These are phyloP conservation scores for Aspergillus baeticus DNA, from an alignment of 495 filamentous ascomycete species.

Conservation along the genomic window DNA sequence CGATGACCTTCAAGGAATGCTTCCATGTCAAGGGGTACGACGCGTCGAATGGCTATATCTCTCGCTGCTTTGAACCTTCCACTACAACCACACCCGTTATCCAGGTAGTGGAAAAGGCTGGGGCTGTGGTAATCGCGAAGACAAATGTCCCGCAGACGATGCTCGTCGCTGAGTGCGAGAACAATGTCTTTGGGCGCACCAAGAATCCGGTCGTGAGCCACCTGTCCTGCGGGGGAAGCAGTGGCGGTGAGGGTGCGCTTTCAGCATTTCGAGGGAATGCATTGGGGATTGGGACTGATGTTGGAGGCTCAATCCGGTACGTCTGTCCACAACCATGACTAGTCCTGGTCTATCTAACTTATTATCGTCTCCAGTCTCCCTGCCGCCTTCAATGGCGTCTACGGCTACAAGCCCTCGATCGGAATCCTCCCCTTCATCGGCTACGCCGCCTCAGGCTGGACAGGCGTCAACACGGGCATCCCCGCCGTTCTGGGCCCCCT, in stretches of 20 bases:
- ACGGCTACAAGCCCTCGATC: slow-evolving; percentile 1
- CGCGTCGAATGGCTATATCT: neutral
- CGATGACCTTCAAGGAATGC: slow-evolving; percentile 10
- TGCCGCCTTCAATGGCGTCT: neutral
- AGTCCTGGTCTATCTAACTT: no score
- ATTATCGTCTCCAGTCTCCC: neutral
- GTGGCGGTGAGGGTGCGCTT: slow-evolving; percentile 4
- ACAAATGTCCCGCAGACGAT: slow-evolving; percentile 5
- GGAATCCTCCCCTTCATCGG: slow-evolving; percentile 5
- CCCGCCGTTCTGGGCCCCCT: neutral
- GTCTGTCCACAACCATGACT: no score
- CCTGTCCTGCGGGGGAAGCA: slow-evolving; percentile 4
- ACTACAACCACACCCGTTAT: neutral
- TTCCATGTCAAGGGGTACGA: slow-evolving; percentile 6
- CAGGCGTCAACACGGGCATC: slow-evolving; percentile 1
- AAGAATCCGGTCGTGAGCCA: neutral
- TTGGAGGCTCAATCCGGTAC: neutral
- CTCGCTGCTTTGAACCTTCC: slow-evolving; percentile 1
- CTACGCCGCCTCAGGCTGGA: slow-evolving; percentile 2
- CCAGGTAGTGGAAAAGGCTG: neutral
- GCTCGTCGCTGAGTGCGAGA: slow-evolving; percentile 1
- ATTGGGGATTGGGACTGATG: slow-evolving; percentile 4
- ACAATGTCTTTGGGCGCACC: slow-evolving; percentile 5
- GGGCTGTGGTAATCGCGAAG: slow-evolving; percentile 5
- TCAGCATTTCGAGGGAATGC: neutral